Evolutionary conservation across 2,329 filamentous ascomycete species (phyloP).

Genomic region (Cyphellophora europaea): DNA sequence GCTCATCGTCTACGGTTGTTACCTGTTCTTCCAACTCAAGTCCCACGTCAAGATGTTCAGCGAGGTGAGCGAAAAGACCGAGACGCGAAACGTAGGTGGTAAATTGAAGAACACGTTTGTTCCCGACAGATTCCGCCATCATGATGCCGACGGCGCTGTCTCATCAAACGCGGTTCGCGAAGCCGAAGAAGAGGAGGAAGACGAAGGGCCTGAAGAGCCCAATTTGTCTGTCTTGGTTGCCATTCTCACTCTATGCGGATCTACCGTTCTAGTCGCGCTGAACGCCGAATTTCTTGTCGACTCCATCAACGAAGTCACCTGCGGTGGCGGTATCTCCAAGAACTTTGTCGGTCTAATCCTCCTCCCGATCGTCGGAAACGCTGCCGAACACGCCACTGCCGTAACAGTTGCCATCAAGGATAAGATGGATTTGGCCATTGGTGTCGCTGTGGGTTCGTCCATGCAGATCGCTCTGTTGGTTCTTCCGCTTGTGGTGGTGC

Average conservation of each 20-base stretch:
- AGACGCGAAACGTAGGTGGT: slow-evolving; percentile 35
- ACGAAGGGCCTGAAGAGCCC: slow-evolving; percentile 66
- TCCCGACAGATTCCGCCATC: slow-evolving; percentile 18
- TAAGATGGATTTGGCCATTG: slow-evolving; percentile 60
- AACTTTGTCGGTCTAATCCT: slow-evolving; percentile 57
- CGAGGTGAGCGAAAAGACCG: slow-evolving; percentile 67
- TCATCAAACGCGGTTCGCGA: background rate
- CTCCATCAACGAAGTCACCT: slow-evolving; percentile 47
- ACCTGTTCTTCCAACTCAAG: slow-evolving; percentile 84
- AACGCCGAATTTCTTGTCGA: slow-evolving; percentile 59
- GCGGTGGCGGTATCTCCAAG: slow-evolving; percentile 39
- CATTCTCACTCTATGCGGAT: slow-evolving; percentile 58
- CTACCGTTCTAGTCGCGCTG: slow-evolving; percentile 70
- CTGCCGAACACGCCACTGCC: slow-evolving; percentile 57
- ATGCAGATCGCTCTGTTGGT: slow-evolving; percentile 58
- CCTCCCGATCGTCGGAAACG: slow-evolving; percentile 57
- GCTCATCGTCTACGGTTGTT: slow-evolving; percentile 71
- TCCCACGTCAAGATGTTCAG: slow-evolving; percentile 76
- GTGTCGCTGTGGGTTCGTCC: slow-evolving; percentile 55
- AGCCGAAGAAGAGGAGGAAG: slow-evolving; percentile 28
- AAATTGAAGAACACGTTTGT: slow-evolving; percentile 16
- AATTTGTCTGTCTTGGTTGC: slow-evolving; percentile 66
- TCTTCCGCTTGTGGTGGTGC: slow-evolving; percentile 49
- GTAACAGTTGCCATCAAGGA: slow-evolving; percentile 54
- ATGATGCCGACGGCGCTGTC: background rate